Evolutionary conservation across 225 moss, liverwort and hornwort species (phyloP).

Genomic region (Takakia lepidozioides): DNA sequence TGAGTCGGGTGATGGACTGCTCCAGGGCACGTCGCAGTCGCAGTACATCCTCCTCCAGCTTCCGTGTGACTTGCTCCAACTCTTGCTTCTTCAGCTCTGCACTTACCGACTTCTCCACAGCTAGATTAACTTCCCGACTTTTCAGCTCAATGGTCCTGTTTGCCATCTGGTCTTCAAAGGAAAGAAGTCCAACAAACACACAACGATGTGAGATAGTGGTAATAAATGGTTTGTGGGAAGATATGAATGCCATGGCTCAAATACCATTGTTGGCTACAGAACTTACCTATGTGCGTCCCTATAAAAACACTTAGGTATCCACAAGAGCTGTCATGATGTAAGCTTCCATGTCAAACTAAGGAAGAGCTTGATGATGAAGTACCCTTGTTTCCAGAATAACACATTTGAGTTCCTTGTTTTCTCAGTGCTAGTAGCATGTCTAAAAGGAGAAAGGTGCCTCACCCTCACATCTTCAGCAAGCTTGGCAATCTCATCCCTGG

Average conservation of each 20-base stretch:
- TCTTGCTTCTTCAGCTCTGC: conserved; percentile 46
- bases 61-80: conserved; percentile 45
- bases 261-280: too few relatives aligned
- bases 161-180: conserved; percentile 46
- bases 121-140: conserved; percentile 45
- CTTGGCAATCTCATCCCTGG: conserved; percentile 52
- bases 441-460: conserved; percentile 1
- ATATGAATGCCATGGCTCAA: too few relatives aligned
- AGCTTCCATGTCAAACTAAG: too few relatives aligned
- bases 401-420: too few relatives aligned
- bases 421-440: too few relatives aligned
- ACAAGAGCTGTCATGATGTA: too few relatives aligned
- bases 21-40: conserved; percentile 82
- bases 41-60: conserved; percentile 77
- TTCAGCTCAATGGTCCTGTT: conserved; percentile 61
- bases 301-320: too few relatives aligned
- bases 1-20: conserved; percentile 91
- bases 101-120: conserved; percentile 46
- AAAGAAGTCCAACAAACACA: too few relatives aligned
- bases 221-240: too few relatives aligned
- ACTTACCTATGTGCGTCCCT: too few relatives aligned
- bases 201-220: conserved; percentile 5
- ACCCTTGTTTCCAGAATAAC: too few relatives aligned
- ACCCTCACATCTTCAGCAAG: conserved; percentile 68
- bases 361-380: too few relatives aligned